Evolutionary conservation across 2,329 filamentous ascomycete species (phyloP).

Genomic region (Fusarium beomiforme): DNA sequence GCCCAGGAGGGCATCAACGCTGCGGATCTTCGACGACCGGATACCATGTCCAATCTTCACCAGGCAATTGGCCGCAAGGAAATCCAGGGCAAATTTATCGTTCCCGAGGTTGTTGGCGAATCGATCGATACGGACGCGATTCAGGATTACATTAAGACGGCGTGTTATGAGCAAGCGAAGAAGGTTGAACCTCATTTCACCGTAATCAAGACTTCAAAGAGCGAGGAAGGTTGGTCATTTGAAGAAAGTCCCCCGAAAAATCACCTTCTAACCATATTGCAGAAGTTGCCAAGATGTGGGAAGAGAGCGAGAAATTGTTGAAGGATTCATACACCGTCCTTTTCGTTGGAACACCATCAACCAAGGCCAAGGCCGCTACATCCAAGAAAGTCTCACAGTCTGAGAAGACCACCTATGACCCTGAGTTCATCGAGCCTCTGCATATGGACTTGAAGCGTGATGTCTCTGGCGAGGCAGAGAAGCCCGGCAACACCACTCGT

Average conservation of each 20-base stretch:
- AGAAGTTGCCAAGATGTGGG: constrained; percentile 21
- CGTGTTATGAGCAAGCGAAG: constrained; percentile 55
- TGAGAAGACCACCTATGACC: constrained; percentile 67
- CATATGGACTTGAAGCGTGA: constrained; percentile 80
- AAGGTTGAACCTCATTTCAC: constrained; percentile 53
- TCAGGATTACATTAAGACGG: constrained; percentile 54
- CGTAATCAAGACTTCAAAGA: constrained; percentile 53
- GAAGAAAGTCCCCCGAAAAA: not conserved
- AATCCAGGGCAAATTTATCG: constrained; percentile 55
- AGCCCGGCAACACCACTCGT: constrained; percentile 51
- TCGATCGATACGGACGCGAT: constrained; percentile 55
- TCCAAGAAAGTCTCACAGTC: constrained; percentile 9
- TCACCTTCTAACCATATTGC: constrained; percentile 4
- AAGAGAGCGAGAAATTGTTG: constrained; percentile 21
- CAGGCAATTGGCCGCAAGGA: constrained; percentile 49
- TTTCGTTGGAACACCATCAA: constrained; percentile 71
- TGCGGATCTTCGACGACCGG: constrained; percentile 68
- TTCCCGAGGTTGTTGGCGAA: constrained; percentile 68
- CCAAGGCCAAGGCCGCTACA: constrained; percentile 5
- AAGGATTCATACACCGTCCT: constrained; percentile 75
- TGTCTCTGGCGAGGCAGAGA: constrained; percentile 45
- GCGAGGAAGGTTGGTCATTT: constrained; percentile 55
- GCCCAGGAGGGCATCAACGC: constrained; percentile 79
- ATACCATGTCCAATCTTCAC: constrained; percentile 64
- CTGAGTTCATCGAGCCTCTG: constrained; percentile 68